Evolutionary conservation across 2,329 filamentous ascomycete species (phyloP).

Genomic region (Beauveria rudraprayagi): DNA sequence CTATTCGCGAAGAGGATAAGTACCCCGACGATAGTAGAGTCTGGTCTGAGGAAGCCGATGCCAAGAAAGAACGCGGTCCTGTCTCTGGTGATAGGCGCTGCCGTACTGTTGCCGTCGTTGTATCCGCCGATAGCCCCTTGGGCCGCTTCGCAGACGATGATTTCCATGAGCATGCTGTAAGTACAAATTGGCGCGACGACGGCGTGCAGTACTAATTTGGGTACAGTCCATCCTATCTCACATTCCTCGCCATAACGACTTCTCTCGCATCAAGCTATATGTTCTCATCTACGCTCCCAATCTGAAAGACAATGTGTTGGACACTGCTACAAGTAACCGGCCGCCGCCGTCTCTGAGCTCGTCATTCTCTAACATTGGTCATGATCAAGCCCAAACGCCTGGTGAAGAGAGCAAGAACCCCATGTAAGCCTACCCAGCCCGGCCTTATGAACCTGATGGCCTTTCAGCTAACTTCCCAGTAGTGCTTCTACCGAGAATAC

Average conservation of each 20-base stretch:
- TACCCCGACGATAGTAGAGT: conserved; percentile 80
- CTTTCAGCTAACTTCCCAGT: conserved; percentile 26
- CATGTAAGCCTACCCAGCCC: conserved; percentile 33
- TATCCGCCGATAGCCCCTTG: conserved; percentile 65
- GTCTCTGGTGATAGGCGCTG: conserved; percentile 40
- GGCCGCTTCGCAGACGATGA: conserved; percentile 51
- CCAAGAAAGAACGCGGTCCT: conserved; percentile 43
- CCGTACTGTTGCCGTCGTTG: conserved; percentile 79
- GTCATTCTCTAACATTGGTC: conserved; percentile 80
- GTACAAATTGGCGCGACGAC: conserved; percentile 24
- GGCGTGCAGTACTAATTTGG: conserved; percentile 11
- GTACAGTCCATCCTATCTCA: conserved; percentile 76
- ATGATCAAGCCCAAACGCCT: conserved; percentile 61
- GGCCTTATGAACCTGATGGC: neutral
- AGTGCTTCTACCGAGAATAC: conserved; percentile 42
- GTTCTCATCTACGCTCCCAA: conserved; percentile 83
- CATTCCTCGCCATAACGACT: conserved; percentile 70
- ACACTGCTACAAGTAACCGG: conserved; percentile 44
- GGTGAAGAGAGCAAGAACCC: conserved; percentile 55
- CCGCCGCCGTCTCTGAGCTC: conserved; percentile 62
- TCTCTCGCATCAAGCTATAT: conserved; percentile 68
- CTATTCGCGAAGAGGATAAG: conserved; percentile 77
- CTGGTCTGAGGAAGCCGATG: conserved; percentile 85
- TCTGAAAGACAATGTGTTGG: conserved; percentile 57
- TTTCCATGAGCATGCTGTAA: conserved; percentile 73